Percentiles rank a stretch among this genome's conserved stretches.
phyloP scores from a whole-genome alignment of 73 alveolate genomes.

The Paramecium biaurelia region DNA sequence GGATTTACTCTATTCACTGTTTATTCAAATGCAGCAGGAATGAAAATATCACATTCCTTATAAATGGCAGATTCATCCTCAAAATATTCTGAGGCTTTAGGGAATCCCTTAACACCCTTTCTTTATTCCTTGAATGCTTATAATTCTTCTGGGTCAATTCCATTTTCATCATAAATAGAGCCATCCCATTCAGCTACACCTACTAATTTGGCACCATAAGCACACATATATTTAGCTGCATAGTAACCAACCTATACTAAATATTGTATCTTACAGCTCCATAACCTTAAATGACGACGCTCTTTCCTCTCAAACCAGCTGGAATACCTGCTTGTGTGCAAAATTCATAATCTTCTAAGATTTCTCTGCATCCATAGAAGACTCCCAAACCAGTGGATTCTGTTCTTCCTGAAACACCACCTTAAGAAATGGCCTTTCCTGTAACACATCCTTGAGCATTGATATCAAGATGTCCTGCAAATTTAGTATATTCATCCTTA shows the following conservation, averaged over 20 bases:
- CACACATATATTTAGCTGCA: constrained; percentile 84
- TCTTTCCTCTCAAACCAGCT: constrained; percentile 72
- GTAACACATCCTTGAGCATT: constrained; percentile 84
- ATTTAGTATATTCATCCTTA: constrained; percentile 45
- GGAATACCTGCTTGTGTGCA: constrained; percentile 55
- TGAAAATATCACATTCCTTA: constrained; percentile 83
- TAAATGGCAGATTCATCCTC: constrained; percentile 77
- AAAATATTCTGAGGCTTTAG: constrained; percentile 69
- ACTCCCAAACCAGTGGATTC: constrained; percentile 87
- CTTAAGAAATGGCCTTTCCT: constrained; percentile 79
- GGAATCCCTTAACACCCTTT: constrained; percentile 81
- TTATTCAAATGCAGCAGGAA: constrained; percentile 89
- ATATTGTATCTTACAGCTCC: constrained; percentile 74
- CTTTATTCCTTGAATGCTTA: constrained; percentile 66
- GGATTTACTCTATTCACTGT: constrained; percentile 66
- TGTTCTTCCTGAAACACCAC: constrained; percentile 92
- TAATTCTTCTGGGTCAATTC: constrained; percentile 84
- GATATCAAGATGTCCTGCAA: constrained; percentile 77
- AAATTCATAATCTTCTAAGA: constrained; percentile 61
- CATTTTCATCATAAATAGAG: constrained; percentile 77
- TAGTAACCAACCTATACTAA: constrained; percentile 73
- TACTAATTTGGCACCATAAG: constrained; percentile 79
- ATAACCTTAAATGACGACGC: constrained; percentile 85
- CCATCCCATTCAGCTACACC: constrained; percentile 86
- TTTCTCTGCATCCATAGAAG: constrained; percentile 64